Base-by-base conservation (phyloP, 2,329 filamentous ascomycete genomes). In the Teratosphaeria gauchensis region DNA sequence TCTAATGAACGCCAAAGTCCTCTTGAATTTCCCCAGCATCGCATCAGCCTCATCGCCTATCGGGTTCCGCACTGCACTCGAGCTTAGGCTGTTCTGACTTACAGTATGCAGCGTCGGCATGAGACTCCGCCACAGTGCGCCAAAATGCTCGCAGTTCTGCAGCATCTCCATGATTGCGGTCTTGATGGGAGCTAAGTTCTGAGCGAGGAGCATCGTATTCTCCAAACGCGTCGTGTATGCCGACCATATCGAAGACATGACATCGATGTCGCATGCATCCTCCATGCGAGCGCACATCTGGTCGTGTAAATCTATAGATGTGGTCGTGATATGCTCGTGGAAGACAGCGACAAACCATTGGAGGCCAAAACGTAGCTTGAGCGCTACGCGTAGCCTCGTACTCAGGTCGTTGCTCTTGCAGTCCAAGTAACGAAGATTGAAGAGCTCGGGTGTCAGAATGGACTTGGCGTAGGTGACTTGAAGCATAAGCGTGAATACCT, bases 291-390 rank as follows among this genome's bases (percentile, higher is more conserved):
- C 70, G 5, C 76, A 75, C 76, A 96, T 81, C 32, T 78, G 76
- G 1, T 73, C 68, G 1, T 80, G 82, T 24, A 84, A 79, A 0
- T 84, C 82, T 0, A 80, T 78, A 1, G 92, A 88, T 1, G 90
- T 80, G 16, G 84, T 86, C 3, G 85, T 86, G 4, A 95, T 75
- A 68, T 96, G 94, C 8, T 85, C 85, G 66, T 90, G 86, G 1
- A 96, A 67, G 0, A 82, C 84, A 62, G 86, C 87, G 63, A 83
- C 82, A 73, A 95, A 92, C 87, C 89, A 92, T 11, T 91, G 75
- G 11, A 69, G 59, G 12, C 82, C 84, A 32, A 85, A 83, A 42
- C 89, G 84, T 8, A 92, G 75, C 16, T 56, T 51, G 16, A 66
- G 78, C 75, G 69, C 83, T 9, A 11, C 32, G 8, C 21, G 9